Base-by-base conservation (phyloP, 495 filamentous ascomycete genomes). In the Neurospora sp. region DNA sequence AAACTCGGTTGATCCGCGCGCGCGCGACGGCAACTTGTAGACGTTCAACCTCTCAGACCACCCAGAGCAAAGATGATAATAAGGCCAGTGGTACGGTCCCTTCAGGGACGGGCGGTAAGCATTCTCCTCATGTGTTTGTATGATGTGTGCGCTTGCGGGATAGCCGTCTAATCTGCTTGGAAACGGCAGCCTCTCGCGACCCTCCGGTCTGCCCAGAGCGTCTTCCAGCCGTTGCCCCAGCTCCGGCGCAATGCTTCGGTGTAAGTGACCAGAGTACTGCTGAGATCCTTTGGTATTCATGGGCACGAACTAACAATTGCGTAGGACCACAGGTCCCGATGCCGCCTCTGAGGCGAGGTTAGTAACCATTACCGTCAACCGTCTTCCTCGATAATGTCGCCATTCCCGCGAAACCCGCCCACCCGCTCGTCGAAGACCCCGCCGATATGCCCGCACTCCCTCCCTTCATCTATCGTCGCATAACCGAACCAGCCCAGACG, bases 31-130 rank as follows among this genome's bases (percentile, higher is more conserved):
- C 71, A 69, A 18, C 40, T 44, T 72, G 72, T 9, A 16, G 12
- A 66, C 27, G 54, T 66, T 35, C 27, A 66, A 66, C 31, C 23
- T 66, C 54, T 6, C 54, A 66, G 54, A 66, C 54, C 54, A 66
- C 54, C 27, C 54, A 66, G 54, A 46, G 74, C 75, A 77, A 73
- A 79, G 71, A 82, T 82, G 81, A 78, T 82, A 79, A 44, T 82
- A 80, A 72, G 80, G 75, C 80, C 81, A 74, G 69, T 78, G 46
- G 77, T 76, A 78, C 77, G 77, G 54, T 69, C 79, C 18, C 70
- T 80, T 41, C 77, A 79, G 74, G 78, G 79, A 42, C 78, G 76
- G 71, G 18, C 79, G 81, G 81, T 82, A 76, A 42, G 79, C 7
- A 39, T 27, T 49, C 6, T 18, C 20, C 12, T n/a, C n/a, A 10